Conservation (phyloP, 306 rosid species). For the Inga leiocalycina region DNA sequence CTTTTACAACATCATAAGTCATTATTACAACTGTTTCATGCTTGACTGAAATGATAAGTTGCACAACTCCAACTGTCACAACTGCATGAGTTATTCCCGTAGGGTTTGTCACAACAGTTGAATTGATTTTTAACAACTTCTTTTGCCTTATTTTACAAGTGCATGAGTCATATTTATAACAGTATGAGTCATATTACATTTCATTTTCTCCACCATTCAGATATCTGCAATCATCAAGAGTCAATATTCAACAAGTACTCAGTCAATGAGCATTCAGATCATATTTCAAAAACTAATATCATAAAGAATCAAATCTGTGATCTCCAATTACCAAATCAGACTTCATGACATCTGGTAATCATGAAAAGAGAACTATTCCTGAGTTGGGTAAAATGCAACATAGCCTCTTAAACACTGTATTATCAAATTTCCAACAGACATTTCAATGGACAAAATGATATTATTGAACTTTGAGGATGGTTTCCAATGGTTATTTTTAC, state of each 20-base stretch:
- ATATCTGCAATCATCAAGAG: constrained; percentile 61
- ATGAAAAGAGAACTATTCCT: background rate
- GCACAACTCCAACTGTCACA: too few species aligned
- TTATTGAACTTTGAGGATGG: background rate
- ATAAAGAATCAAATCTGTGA: background rate
- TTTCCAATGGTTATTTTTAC: background rate
- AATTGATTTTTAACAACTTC: too few species aligned
- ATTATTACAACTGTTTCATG: too few species aligned
- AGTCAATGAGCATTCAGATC: background rate
- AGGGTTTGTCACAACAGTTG: too few species aligned
- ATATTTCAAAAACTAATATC: background rate
- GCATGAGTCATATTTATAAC: too few species aligned
- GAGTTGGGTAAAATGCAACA: background rate
- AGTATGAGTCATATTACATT: too few species aligned
- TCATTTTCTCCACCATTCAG: constrained; percentile 55
- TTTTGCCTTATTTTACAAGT: too few species aligned
- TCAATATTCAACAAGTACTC: constrained; percentile 6
- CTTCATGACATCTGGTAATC: background rate
- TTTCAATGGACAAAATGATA: background rate
- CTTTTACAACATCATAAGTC: too few species aligned
- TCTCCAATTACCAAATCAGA: background rate
- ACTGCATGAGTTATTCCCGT: too few species aligned
- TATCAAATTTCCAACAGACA: background rate
- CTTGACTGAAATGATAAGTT: too few species aligned
- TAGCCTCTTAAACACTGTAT: background rate